Base-by-base conservation (phyloP, 1,284 basidiomycete genomes). In the Cystobasidium sp. region DNA sequence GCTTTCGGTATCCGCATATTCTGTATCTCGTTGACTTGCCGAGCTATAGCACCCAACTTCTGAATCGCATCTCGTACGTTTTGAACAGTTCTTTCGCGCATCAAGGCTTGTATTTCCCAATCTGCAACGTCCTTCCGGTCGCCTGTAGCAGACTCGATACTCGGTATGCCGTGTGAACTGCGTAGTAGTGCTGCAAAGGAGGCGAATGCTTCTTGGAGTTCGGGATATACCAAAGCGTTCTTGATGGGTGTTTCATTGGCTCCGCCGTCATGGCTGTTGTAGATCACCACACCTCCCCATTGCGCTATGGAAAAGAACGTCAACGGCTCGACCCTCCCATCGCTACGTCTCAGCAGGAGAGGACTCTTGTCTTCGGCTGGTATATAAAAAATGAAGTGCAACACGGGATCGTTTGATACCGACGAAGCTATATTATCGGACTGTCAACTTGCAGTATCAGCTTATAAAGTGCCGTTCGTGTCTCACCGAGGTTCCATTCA, bases 371-470 rank as follows among this genome's bases (percentile, higher is more conserved):
- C 79, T 1, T 85, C 81, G 0, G 91, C 90, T 0, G 97, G 96
- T 1, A 97, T 85, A 81, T 94, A 99, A 1, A 97, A 84, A 62
- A 99, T 83, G 80, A 99, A 96, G 81, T 97, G 92, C 0, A 99
- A 84, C 0, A 97, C 93, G 5, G 93, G 93, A 78, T 97, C 93
- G 77, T 92, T 93, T 12, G 92, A 93, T 0, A 89, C 88, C 75
- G 90, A 88, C 0, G 90, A 91, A 18, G 91, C 91, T 92, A 76
- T 49, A 31, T 47, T 4, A 5, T 3, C 41, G 24, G 12, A 16
- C 7, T 12, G 52, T 68, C 10, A 72, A 43, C 22, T 18, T 18
- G 14, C 31, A 37, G 12, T n/a, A 1, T 46, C 63, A 68, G 61
- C 61, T 10, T 39, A 10, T 10, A 59, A 72, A 43, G 66, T 0